A percentile compares a stretch with the other conserved stretches of the same genome.
Conservation (phyloP, 352 stramenopile species). For the Phytophthora tentaculata region DNA sequence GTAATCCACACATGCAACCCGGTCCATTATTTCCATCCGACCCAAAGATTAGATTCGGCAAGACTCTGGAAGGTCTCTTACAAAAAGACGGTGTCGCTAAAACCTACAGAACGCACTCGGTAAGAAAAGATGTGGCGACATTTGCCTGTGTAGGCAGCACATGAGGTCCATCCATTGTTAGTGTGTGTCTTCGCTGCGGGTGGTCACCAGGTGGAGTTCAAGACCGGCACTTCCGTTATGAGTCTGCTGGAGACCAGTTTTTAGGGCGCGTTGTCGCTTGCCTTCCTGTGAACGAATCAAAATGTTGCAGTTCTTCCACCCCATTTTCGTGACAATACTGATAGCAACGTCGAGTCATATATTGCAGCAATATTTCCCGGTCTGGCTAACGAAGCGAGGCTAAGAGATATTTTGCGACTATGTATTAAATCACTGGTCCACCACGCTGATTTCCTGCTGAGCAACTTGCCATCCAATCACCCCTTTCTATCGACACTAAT, state of each 20-base stretch:
- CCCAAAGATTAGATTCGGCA: not conserved
- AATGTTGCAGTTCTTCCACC: not conserved
- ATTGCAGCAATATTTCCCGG: not conserved
- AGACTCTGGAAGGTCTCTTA: not conserved
- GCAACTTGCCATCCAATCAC: not conserved
- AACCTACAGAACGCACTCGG: not conserved
- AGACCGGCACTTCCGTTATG: not conserved
- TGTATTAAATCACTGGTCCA: conserved; percentile 6
- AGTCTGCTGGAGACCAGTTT: not conserved
- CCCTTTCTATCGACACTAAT: not conserved
- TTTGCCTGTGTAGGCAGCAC: not conserved
- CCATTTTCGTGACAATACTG: not conserved
- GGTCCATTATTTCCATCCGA: not conserved
- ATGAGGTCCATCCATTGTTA: not conserved
- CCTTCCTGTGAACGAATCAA: not conserved
- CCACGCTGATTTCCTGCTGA: not conserved
- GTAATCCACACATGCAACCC: not conserved
- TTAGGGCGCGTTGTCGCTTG: not conserved
- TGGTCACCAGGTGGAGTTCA: not conserved
- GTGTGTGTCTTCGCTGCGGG: not conserved
- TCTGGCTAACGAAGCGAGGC: not conserved
- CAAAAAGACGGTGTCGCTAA: not conserved
- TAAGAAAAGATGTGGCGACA: not conserved
- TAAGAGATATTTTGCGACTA: conserved; percentile 1
- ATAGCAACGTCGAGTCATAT: not conserved